Percentiles rank a stretch among this genome's conserved stretches.
Conservation (phyloP, 2,329 filamentous ascomycete genomes). For the Talaromyces marneffei region DNA sequence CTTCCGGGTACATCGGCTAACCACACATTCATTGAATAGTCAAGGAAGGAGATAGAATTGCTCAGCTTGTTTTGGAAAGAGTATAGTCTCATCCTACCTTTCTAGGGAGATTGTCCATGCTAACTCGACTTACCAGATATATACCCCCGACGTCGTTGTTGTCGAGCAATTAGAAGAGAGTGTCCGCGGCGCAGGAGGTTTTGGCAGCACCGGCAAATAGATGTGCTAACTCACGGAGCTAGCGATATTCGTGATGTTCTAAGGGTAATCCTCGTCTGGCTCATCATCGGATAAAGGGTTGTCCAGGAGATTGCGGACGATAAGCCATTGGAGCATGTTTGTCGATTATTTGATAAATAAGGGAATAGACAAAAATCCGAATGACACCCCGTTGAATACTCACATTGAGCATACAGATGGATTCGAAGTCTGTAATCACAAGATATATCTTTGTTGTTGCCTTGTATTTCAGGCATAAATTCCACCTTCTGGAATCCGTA, state of each 20-base stretch:
- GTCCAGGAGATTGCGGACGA: neutral
- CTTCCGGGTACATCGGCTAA: neutral
- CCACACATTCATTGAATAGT: conserved; percentile 38
- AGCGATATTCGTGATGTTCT: neutral
- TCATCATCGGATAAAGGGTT: neutral
- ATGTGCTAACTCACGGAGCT: neutral
- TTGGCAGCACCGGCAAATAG: conserved; percentile 70
- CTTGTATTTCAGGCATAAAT: neutral
- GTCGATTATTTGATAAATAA: neutral
- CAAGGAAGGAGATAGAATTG: conserved; percentile 81
- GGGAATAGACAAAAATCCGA: neutral
- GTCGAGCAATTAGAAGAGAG: conserved; percentile 85
- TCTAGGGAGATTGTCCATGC: neutral
- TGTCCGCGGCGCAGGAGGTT: conserved; percentile 82
- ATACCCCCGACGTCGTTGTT: conserved; percentile 85
- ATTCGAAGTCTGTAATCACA: neutral
- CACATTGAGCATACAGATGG: neutral
- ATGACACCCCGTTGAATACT: neutral
- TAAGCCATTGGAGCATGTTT: too few species aligned
- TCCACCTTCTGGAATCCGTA: neutral
- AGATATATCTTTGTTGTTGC: neutral
- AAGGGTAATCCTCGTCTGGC: neutral
- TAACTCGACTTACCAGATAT: conserved; percentile 52
- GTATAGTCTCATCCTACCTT: conserved; percentile 31
- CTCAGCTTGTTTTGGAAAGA: conserved; percentile 88